phyloP scores from a whole-genome alignment of 1,284 basidiomycete genomes.

The Ustilago nuda region DNA sequence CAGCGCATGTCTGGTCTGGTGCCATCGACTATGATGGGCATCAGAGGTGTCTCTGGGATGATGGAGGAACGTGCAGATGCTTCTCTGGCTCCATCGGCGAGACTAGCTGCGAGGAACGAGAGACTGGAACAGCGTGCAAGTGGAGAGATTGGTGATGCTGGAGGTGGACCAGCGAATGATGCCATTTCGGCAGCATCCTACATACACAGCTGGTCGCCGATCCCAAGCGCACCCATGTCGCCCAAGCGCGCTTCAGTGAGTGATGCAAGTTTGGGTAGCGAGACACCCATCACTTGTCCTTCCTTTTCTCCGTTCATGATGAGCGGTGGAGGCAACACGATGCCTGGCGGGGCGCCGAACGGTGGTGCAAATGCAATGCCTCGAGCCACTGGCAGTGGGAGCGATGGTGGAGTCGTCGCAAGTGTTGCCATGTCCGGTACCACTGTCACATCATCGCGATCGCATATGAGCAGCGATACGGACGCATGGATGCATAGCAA shows the following conservation, averaged over 20 bases:
- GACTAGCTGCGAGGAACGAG: constrained; percentile 29
- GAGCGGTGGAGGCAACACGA: constrained; percentile 13
- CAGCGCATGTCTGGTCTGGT: constrained; percentile 29
- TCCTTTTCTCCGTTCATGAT: constrained; percentile 42
- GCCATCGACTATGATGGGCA: constrained; percentile 29
- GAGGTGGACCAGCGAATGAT: constrained; percentile 14
- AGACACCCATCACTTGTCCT: constrained; percentile 32
- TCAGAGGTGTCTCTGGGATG: constrained; percentile 17
- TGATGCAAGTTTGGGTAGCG: constrained; percentile 26
- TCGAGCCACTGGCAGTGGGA: neutral
- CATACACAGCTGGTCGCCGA: constrained; percentile 50
- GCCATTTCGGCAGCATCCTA: constrained; percentile 47
- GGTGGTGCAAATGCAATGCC: constrained; percentile 1
- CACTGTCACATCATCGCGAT: constrained; percentile 15
- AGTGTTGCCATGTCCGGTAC: constrained; percentile 3
- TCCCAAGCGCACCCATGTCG: constrained; percentile 50
- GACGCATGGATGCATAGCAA: constrained; percentile 11
- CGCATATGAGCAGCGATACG: neutral
- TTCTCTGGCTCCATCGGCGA: constrained; percentile 30
- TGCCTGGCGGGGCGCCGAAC: constrained; percentile 7
- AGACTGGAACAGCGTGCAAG: constrained; percentile 26
- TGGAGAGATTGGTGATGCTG: constrained; percentile 20
- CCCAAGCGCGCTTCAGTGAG: constrained; percentile 41
- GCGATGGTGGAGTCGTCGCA: neutral
- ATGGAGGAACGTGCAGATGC: constrained; percentile 26